Conservation (phyloP, 352 stramenopile species). For the Phytophthora cactorum region DNA sequence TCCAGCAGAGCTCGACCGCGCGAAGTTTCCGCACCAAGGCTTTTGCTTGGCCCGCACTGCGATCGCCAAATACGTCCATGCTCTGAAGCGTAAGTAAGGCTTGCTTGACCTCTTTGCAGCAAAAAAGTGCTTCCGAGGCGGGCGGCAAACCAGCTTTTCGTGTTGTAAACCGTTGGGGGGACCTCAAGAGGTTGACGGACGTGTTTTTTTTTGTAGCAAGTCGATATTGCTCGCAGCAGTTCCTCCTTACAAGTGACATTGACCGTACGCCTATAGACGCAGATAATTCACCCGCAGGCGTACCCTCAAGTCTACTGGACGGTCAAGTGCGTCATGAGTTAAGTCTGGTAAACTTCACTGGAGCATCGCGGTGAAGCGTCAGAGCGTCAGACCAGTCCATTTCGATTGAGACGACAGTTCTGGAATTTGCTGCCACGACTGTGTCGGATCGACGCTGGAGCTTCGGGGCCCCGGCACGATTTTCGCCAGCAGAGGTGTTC, state of each 20-base stretch:
- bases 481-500: constrained; percentile 28
- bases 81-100: constrained; percentile 32
- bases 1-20: constrained; percentile 12
- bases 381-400: constrained; percentile 7
- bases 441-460: constrained; percentile 2
- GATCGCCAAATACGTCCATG: constrained; percentile 10
- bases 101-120: constrained; percentile 22
- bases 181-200: constrained; percentile 21
- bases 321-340: constrained; percentile 20
- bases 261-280: not conserved
- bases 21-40: constrained; percentile 11
- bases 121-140: constrained; percentile 28
- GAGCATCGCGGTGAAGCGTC: constrained; percentile 12
- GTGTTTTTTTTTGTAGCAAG: constrained; percentile 11
- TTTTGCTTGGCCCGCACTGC: constrained; percentile 6
- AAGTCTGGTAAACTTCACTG: constrained; percentile 18
- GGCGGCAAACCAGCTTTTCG: constrained; percentile 15
- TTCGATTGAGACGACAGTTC: constrained; percentile 7
- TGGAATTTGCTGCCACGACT: constrained; percentile 17
- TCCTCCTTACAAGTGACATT: not conserved
- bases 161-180: not conserved
- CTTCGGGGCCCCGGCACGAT: constrained; percentile 3
- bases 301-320: constrained; percentile 27
- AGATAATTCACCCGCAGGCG: constrained; percentile 13
- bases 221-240: constrained; percentile 1